These are phyloP conservation scores for Podochytrium sp. DNA, from an alignment of 192 early-diverging fungal species.

Conservation along the genomic window DNA sequence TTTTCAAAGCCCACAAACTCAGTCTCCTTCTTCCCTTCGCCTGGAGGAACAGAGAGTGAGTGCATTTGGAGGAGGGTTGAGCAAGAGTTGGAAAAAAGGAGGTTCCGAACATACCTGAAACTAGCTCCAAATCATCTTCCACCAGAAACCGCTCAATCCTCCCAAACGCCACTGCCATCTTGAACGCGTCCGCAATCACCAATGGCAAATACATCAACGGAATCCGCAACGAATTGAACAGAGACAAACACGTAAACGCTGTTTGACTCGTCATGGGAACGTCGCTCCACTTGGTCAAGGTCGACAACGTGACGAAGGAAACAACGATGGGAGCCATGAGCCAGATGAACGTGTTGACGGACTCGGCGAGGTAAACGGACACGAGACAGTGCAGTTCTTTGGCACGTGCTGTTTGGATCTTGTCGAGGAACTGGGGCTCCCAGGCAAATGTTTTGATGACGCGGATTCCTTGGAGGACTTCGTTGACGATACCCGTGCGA, in stretches of 20 bases:
- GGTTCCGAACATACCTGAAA: constrained; percentile 7
- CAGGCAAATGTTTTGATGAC: constrained; percentile 50
- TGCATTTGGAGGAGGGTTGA: too few species aligned
- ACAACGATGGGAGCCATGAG: constrained; percentile 53
- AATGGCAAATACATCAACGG: constrained; percentile 60
- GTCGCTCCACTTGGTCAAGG: constrained; percentile 59
- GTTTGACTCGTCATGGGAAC: constrained; percentile 63
- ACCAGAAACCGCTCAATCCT: constrained; percentile 75
- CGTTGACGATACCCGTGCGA: constrained; percentile 66
- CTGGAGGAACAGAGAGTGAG: too few species aligned
- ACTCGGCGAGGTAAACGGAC: constrained; percentile 3
- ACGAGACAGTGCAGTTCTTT: constrained; percentile 32
- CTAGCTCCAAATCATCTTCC: constrained; percentile 68
- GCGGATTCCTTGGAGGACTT: constrained; percentile 59
- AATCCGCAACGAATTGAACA: constrained; percentile 64
- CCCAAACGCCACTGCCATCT: constrained; percentile 57
- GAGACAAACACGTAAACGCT: constrained; percentile 67
- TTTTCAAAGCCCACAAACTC: background rate
- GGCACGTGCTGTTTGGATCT: constrained; percentile 35
- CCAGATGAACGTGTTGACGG: constrained; percentile 36
- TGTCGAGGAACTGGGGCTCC: constrained; percentile 36
- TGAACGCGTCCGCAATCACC: constrained; percentile 56
- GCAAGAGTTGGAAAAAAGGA: too few species aligned
- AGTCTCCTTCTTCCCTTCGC: background rate
- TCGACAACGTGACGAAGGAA: constrained; percentile 60